A percentile compares a stretch with the other conserved stretches of the same genome.
These are phyloP conservation scores for Cardamine occulta DNA, from an alignment of 345 rosid species.

Conservation along the genomic window DNA sequence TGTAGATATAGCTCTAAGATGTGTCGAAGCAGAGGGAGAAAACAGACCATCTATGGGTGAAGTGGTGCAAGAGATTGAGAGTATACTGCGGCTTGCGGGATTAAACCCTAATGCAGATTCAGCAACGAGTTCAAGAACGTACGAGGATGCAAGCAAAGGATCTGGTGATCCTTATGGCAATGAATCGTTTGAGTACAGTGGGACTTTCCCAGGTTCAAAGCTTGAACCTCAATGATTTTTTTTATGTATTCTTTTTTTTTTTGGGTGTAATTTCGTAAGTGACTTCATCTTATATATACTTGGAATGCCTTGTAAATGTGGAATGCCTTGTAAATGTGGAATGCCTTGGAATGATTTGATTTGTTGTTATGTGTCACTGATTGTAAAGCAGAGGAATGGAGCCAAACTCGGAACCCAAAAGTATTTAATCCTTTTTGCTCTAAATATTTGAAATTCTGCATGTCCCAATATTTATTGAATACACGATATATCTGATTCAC, in stretches of 20 bases:
- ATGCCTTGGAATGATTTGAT: too few species aligned
- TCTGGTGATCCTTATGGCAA: slow-evolving; percentile 49
- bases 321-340: too few species aligned
- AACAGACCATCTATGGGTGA: slow-evolving; percentile 80
- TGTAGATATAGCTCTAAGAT: slow-evolving; percentile 64
- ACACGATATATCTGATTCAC: too few species aligned
- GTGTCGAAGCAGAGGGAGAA: slow-evolving; percentile 64
- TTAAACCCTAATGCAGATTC: slow-evolving; percentile 61
- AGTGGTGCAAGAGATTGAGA: slow-evolving; percentile 74
- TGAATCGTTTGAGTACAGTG: slow-evolving; percentile 51
- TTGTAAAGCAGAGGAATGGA: not conserved
- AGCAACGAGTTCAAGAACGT: slow-evolving; percentile 56
- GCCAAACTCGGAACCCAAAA: not conserved
- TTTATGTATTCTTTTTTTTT: not conserved
- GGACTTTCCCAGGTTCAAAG: slow-evolving; percentile 46
- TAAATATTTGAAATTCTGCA: too few species aligned
- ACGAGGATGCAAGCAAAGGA: slow-evolving; percentile 48
- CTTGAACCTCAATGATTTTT: slow-evolving; percentile 52
- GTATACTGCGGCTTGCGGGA: slow-evolving; percentile 64
- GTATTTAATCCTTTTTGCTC: too few species aligned
- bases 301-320: too few species aligned
- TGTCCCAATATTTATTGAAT: too few species aligned
- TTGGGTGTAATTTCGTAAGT: not conserved
- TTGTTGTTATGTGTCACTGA: not conserved
- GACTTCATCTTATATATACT: not conserved